phyloP scores from a whole-genome alignment of 202 grass and related monocot genomes.

The Cymbopogon flexuosus region DNA sequence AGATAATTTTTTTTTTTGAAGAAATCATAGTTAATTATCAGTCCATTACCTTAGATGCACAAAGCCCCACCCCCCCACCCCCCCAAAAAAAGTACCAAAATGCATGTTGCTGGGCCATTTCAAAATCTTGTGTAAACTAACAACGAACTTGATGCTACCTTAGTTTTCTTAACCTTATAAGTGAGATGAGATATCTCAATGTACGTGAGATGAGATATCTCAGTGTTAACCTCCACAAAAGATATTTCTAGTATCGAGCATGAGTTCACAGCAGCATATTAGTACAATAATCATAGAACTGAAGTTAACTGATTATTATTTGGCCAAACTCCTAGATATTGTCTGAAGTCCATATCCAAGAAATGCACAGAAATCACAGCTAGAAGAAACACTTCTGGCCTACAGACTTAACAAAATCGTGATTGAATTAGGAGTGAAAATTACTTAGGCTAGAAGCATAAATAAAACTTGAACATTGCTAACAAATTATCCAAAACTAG shows the following conservation, averaged over 20 bases:
- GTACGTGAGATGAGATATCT: background rate
- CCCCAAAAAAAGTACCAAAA: background rate
- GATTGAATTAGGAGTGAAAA: background rate
- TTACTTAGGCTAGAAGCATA: background rate
- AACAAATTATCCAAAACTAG: constrained; percentile 1
- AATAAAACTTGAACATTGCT: background rate
- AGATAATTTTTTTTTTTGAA: background rate
- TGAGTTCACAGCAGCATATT: background rate
- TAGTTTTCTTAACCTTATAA: background rate
- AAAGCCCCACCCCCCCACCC: no score
- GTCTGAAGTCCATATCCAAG: no score
- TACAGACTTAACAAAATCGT: background rate
- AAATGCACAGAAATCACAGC: background rate
- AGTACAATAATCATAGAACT: background rate
- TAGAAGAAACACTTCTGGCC: background rate
- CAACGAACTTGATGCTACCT: background rate
- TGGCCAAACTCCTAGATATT: background rate
- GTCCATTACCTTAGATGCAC: background rate
- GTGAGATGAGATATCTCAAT: background rate
- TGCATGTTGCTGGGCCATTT: background rate
- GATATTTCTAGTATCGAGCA: background rate
- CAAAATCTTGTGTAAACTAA: background rate
- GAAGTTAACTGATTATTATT: background rate
- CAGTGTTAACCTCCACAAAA: background rate
- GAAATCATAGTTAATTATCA: no score